Evolutionary conservation across 2,329 filamentous ascomycete genomes (phyloP).

Genomic region (Sporothrix globosa): DNA sequence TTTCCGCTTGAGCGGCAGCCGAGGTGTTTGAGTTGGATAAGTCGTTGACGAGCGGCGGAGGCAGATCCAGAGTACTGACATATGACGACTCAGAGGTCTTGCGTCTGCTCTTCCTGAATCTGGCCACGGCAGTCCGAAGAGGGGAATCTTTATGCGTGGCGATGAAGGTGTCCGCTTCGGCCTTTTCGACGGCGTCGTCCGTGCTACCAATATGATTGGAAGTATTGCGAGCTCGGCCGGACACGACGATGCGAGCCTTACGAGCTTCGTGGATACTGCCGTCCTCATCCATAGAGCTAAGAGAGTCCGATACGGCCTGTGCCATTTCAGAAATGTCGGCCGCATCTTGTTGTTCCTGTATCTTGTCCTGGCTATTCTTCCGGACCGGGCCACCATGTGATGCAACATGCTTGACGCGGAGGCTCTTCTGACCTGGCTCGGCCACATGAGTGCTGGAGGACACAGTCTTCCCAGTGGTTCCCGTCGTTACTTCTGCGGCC

Average conservation of each 20-base stretch:
- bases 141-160: not conserved
- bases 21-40: not conserved
- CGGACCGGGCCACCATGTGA: not conserved
- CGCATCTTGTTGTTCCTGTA: not conserved
- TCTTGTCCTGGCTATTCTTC: not conserved
- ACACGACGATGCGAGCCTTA: conserved; percentile 32
- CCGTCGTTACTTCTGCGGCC: too few relatives aligned
- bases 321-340: not conserved
- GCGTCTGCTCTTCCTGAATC: not conserved
- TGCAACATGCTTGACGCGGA: not conserved
- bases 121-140: not conserved
- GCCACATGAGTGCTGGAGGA: not conserved
- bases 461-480: not conserved
- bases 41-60: conserved; percentile 14
- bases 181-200: not conserved
- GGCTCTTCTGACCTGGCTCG: not conserved
- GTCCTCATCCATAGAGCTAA: conserved; percentile 36
- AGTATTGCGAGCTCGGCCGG: conserved; percentile 10
- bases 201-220: not conserved
- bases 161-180: not conserved
- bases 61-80: conserved; percentile 33
- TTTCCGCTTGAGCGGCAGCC: not conserved
- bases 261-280: conserved; percentile 39
- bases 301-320: conserved; percentile 25
- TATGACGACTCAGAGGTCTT: conserved; percentile 27